Percentiles rank a stretch among this genome's conserved stretches.
Evolutionary conservation across 2,329 filamentous ascomycete genomes (phyloP).

Genomic region (Phaeosphaeriaceae sp.): DNA sequence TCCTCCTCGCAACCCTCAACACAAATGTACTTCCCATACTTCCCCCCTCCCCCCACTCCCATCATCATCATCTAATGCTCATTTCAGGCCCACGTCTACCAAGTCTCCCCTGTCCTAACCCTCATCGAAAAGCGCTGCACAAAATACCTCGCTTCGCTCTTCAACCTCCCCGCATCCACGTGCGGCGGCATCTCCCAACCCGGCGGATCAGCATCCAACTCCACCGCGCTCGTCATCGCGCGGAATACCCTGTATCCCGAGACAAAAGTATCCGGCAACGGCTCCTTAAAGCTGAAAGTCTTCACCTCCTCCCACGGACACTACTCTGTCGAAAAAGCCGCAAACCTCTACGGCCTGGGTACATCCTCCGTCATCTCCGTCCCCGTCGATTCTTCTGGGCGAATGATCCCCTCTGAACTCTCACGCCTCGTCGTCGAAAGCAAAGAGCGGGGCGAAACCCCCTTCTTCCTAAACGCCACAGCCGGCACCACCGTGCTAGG

Average conservation of each 20-base stretch:
- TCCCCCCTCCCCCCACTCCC: background rate
- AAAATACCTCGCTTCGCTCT: slow-evolving; percentile 74
- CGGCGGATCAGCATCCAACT: slow-evolving; percentile 85
- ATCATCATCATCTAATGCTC: background rate
- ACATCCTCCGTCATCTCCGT: slow-evolving; percentile 76
- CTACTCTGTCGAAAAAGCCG: slow-evolving; percentile 93
- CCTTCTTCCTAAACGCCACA: slow-evolving; percentile 94
- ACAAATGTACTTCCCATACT: slow-evolving; percentile 79
- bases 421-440: slow-evolving; percentile 69
- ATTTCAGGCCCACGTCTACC: slow-evolving; percentile 80
- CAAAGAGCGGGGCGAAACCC: slow-evolving; percentile 74
- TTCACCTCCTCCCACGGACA: slow-evolving; percentile 93
- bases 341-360: slow-evolving; percentile 88
- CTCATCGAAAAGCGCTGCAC: slow-evolving; percentile 87
- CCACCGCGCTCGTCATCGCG: slow-evolving; percentile 84
- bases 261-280: slow-evolving; percentile 78
- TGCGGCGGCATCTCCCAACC: slow-evolving; percentile 78
- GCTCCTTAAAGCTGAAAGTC: slow-evolving; percentile 71
- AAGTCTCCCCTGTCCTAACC: slow-evolving; percentile 88
- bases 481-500: slow-evolving; percentile 94
- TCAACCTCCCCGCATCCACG: slow-evolving; percentile 59
- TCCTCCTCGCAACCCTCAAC: slow-evolving; percentile 85
- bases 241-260: slow-evolving; percentile 84
- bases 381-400: slow-evolving; percentile 74
- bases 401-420: slow-evolving; percentile 74